phyloP scores from a whole-genome alignment of 78 protist genomes.

The Guillardia theta region DNA sequence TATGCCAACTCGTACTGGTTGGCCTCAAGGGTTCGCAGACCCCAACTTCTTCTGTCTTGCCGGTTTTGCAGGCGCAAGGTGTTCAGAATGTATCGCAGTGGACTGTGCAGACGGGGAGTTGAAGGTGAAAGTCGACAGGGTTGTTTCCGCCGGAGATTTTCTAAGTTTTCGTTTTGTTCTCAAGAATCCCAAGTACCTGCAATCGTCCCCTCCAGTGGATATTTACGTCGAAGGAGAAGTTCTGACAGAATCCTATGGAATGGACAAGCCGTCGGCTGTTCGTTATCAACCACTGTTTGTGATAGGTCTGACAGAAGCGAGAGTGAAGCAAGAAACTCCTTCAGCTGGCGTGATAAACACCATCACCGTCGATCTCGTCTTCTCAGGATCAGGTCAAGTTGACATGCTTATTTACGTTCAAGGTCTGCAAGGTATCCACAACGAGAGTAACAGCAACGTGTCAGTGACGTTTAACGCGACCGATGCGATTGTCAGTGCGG shows the following conservation, averaged over 20 bases:
- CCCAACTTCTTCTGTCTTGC: background rate
- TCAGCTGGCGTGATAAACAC: background rate
- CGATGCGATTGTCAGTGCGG: too few species aligned
- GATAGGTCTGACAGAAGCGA: background rate
- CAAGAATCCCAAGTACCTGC: background rate
- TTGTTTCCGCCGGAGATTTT: background rate
- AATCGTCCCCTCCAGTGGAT: background rate
- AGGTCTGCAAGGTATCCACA: too few species aligned
- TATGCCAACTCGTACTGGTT: background rate
- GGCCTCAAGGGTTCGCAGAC: background rate
- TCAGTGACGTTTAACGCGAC: too few species aligned
- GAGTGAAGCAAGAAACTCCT: background rate
- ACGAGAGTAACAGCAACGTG: too few species aligned
- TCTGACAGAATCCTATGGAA: background rate
- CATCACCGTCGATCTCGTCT: too few species aligned
- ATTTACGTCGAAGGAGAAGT: background rate
- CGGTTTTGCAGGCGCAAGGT: background rate
- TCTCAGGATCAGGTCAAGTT: too few species aligned
- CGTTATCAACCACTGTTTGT: background rate
- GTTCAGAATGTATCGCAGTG: too few species aligned
- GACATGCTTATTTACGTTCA: too few species aligned
- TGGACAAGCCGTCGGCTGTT: background rate
- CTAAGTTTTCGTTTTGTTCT: background rate
- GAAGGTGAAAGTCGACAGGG: too few species aligned
- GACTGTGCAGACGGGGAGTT: too few species aligned